A percentile compares a stretch with the other conserved stretches of the same genome.
phyloP scores from a whole-genome alignment of 2,329 filamentous ascomycete genomes.

The Ceratocystis albifundus region DNA sequence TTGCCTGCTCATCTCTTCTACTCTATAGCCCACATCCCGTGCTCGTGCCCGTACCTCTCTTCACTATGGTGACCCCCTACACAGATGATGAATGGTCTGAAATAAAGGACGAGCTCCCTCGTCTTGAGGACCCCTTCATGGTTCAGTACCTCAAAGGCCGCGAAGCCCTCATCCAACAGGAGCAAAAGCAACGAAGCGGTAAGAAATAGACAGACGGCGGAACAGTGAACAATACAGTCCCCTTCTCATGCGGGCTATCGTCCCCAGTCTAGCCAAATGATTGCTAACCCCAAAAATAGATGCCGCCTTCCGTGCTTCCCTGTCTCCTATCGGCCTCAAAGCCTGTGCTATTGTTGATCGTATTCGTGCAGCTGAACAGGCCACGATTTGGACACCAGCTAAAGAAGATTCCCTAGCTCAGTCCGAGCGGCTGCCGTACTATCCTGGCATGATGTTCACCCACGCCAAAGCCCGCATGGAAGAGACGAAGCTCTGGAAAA shows the following conservation, averaged over 20 bases:
- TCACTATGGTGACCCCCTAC: constrained; percentile 31
- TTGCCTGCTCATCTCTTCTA: background rate
- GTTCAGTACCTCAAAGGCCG: constrained; percentile 70
- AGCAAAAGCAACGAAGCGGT: constrained; percentile 63
- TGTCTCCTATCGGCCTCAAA: constrained; percentile 66
- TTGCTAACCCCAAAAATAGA: constrained; percentile 37
- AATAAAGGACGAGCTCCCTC: constrained; percentile 45
- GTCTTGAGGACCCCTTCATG: constrained; percentile 59
- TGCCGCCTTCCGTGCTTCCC: constrained; percentile 54
- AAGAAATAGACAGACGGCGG: background rate
- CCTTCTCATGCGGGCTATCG: background rate
- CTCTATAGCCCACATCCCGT: background rate
- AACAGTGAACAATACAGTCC: background rate
- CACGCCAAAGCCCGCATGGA: constrained; percentile 80
- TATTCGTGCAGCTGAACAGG: constrained; percentile 67
- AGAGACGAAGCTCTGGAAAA: constrained; percentile 70
- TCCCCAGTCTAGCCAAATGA: background rate
- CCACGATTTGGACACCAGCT: constrained; percentile 62
- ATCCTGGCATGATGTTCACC: constrained; percentile 88
- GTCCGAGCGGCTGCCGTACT: constrained; percentile 51
- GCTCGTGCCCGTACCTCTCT: too few relatives aligned
- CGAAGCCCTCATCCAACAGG: constrained; percentile 63
- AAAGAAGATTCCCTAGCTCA: constrained; percentile 59
- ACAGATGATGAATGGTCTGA: constrained; percentile 50
- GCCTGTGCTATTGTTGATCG: constrained; percentile 70